These are phyloP conservation scores for Boletus patriciae DNA, from an alignment of 768 basidiomycete genomes.

Conservation along the genomic window DNA sequence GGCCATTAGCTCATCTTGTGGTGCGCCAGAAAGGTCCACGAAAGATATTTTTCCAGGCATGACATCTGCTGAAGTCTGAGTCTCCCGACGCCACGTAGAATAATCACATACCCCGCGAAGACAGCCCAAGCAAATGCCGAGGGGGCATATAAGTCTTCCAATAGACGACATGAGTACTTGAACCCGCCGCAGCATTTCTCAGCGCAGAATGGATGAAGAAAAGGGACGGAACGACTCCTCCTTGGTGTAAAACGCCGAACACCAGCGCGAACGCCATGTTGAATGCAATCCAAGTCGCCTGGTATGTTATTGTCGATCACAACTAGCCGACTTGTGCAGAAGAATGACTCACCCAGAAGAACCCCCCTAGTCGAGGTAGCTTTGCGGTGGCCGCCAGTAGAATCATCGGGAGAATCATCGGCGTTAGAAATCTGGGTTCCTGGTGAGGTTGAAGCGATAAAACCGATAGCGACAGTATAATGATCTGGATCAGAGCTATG, in stretches of 20 bases:
- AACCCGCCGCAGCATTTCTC: neutral
- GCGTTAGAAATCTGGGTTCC: conserved; percentile 40
- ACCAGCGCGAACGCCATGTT: conserved; percentile 32
- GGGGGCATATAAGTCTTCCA: conserved; percentile 46
- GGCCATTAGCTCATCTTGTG: conserved; percentile 16
- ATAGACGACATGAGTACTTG: conserved; percentile 27
- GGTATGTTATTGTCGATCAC: neutral
- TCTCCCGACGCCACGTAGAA: neutral
- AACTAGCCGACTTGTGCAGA: neutral
- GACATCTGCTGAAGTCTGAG: conserved; percentile 24
- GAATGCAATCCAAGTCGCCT: conserved; percentile 32
- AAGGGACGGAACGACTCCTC: conserved; percentile 42
- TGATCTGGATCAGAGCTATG: conserved; percentile 32
- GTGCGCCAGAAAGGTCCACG: conserved; percentile 33
- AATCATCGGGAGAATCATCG: conserved; percentile 36
- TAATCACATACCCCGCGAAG: conserved; percentile 20
- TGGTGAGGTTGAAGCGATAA: conserved; percentile 41
- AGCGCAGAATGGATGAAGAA: conserved; percentile 33
- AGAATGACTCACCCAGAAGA: conserved; percentile 35
- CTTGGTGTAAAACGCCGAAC: conserved; percentile 42
- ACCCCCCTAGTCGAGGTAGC: conserved; percentile 25
- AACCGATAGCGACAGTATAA: conserved; percentile 29
- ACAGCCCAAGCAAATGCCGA: conserved; percentile 35
- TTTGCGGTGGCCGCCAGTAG: conserved; percentile 29
- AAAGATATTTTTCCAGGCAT: conserved; percentile 20